These are phyloP conservation scores for Stagonosporopsis tanaceti DNA, from an alignment of 2,329 filamentous ascomycete species.

Conservation along the genomic window DNA sequence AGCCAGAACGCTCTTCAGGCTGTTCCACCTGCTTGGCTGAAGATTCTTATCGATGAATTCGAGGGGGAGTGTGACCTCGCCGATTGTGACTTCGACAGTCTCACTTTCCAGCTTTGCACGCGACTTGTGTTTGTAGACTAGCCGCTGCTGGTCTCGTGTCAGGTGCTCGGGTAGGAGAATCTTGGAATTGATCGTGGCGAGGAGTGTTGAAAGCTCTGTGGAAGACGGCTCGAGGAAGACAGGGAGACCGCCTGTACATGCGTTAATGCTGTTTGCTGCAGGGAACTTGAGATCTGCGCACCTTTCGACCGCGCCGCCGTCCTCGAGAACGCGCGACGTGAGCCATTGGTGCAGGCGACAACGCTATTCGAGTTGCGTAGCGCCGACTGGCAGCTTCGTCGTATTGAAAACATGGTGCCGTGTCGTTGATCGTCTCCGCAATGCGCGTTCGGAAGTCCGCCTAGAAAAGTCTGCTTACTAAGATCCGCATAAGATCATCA, in stretches of 20 bases:
- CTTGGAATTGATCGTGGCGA: slow-evolving; percentile 53
- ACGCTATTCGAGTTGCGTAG: slow-evolving; percentile 22
- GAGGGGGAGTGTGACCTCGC: slow-evolving; percentile 47
- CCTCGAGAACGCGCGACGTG: slow-evolving; percentile 42
- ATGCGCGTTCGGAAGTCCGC: neutral
- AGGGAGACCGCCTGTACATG: slow-evolving; percentile 48
- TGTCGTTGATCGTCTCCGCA: slow-evolving; percentile 10
- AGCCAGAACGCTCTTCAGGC: slow-evolving; percentile 24
- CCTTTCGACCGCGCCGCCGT: slow-evolving; percentile 35
- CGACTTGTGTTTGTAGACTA: slow-evolving; percentile 54
- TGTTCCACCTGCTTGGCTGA: slow-evolving; percentile 25
- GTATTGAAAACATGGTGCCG: slow-evolving; percentile 43
- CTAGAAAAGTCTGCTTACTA: slow-evolving; percentile 27
- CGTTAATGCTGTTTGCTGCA: slow-evolving; percentile 6
- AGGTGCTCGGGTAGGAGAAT: slow-evolving; percentile 57
- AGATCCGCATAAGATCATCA: neutral
- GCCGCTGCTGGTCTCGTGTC: slow-evolving; percentile 49
- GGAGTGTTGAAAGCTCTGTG: slow-evolving; percentile 51
- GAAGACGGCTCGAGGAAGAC: slow-evolving; percentile 52
- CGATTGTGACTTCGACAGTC: slow-evolving; percentile 53
- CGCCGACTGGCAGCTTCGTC: slow-evolving; percentile 40
- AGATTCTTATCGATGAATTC: slow-evolving; percentile 40
- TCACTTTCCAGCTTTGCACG: slow-evolving; percentile 53
- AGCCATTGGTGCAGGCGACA: slow-evolving; percentile 28
- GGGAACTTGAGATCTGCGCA: slow-evolving; percentile 13